Base-by-base conservation (phyloP, 1,284 basidiomycete species). In the Moesziomyces aphidis region DNA sequence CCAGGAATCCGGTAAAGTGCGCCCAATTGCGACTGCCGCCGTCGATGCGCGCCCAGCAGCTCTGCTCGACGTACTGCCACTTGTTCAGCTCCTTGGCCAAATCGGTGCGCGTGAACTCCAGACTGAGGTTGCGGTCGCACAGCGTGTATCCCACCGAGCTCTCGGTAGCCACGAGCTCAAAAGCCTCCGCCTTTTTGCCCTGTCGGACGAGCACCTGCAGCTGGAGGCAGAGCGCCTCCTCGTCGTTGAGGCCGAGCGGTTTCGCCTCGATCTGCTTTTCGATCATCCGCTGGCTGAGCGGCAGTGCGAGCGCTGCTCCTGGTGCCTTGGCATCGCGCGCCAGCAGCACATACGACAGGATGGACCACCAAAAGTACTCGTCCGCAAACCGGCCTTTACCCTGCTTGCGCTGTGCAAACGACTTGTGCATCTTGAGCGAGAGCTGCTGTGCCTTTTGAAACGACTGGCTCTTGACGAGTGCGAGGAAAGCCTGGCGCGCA, bases 351-450 rank as follows among this genome's bases (percentile, higher is more conserved):
- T 91, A 89, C 68, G 91, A 89, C 77, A 92, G 90, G 28, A 92
- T 89, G 69, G 89, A 91, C 93, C 92, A 95, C 84, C 92, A 94
- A 46, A 93, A 85, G 83, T 92, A 94, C 50, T 90, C 88, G 58
- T 92, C 91, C 21, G 55, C 65, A 92, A 92, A 95, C 81, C 92
- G 93, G 39, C 93, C 85, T 49, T 90, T 88, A 57, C 92, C 90
- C 77, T 91, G 92, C 86, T 90, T 89, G 79, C 89, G 68, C 90
- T 87, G 90, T 91, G 73, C 48, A 52, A 53, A 67, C 45, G 71
- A 45, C 75, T 80, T 66, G 48, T 67, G 70, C 63, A 78, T 49
- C 52, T 64, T 52, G 19, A 61, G 26, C 11, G 57, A 17, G 6
- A 84, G 79, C 73, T 83, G 80, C 59, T 85, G 85, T 10, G 82